These are phyloP conservation scores for Mycena pura DNA, from an alignment of 768 basidiomycete species.

Conservation along the genomic window DNA sequence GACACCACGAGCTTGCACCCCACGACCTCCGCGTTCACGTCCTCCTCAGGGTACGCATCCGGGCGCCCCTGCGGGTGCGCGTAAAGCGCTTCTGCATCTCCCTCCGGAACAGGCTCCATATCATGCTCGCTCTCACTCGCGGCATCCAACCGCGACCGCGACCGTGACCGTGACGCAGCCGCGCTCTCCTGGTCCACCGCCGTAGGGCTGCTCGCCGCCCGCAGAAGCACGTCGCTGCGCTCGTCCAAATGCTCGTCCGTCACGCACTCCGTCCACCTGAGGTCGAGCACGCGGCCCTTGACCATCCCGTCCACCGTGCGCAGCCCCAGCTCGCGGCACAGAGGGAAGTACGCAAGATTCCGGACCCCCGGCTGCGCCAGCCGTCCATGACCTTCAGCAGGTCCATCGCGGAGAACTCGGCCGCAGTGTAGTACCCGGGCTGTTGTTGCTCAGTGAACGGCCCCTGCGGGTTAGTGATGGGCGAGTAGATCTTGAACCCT, in stretches of 20 bases:
- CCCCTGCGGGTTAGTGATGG: constrained; percentile 42
- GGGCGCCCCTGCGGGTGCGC: too few relatives aligned
- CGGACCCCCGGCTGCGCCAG: constrained; percentile 68
- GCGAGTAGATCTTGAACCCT: constrained; percentile 67
- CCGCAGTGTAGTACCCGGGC: constrained; percentile 58
- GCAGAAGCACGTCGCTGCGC: constrained; percentile 29
- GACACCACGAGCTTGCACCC: constrained; percentile 83
- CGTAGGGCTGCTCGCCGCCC: constrained; percentile 47
- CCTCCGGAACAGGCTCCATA: constrained; percentile 43
- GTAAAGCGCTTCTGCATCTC: too few relatives aligned
- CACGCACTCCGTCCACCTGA: constrained; percentile 79
- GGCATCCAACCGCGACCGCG: constrained; percentile 1
- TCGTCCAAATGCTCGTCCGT: constrained; percentile 57
- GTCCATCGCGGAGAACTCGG: constrained; percentile 81
- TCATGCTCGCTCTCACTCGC: too few relatives aligned
- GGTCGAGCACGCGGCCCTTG: constrained; percentile 73
- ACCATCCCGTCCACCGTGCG: constrained; percentile 87
- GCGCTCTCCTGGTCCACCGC: constrained; percentile 45
- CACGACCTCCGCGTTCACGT: constrained; percentile 61
- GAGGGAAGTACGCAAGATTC: constrained; percentile 78
- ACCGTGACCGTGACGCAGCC: neutral
- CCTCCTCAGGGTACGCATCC: constrained; percentile 58
- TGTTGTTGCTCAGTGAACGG: constrained; percentile 37
- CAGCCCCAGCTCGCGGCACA: constrained; percentile 86
- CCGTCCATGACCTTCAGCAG: constrained; percentile 83